Evolutionary conservation across 73 alveolate species (phyloP).

Genomic region (Symbiodinium natans): DNA sequence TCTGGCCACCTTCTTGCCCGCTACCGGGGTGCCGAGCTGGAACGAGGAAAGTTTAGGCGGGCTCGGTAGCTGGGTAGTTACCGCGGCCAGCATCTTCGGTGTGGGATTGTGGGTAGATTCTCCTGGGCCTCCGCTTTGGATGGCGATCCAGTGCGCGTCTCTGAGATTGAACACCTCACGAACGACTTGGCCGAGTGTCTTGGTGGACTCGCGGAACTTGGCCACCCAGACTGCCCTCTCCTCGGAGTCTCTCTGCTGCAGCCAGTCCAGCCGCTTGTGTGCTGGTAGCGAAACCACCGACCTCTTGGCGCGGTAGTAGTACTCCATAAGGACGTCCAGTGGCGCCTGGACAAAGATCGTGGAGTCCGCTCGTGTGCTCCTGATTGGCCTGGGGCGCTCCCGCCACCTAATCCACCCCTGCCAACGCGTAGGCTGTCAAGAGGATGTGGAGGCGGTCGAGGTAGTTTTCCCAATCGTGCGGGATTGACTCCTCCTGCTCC

Average conservation of each 20-base stretch:
- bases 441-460: neutral
- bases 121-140: too few species aligned
- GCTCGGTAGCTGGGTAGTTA: too few species aligned
- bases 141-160: conserved; percentile 26
- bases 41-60: too few species aligned
- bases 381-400: neutral
- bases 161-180: neutral
- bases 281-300: neutral
- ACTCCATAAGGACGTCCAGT: neutral
- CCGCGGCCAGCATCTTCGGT: too few species aligned
- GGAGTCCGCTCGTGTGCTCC: neutral
- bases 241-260: neutral
- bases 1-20: too few species aligned
- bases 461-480: neutral
- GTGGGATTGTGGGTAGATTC: too few species aligned
- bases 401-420: neutral
- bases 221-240: conserved; percentile 10
- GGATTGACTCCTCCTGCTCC: neutral
- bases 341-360: neutral
- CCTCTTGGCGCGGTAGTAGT: neutral
- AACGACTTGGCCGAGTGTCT: neutral
- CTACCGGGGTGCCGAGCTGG: too few species aligned
- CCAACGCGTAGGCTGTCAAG: conserved; percentile 3
- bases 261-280: neutral
- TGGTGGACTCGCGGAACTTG: neutral